Base-by-base conservation (phyloP, 495 filamentous ascomycete species). In the Antarctomyces pellizariae region DNA sequence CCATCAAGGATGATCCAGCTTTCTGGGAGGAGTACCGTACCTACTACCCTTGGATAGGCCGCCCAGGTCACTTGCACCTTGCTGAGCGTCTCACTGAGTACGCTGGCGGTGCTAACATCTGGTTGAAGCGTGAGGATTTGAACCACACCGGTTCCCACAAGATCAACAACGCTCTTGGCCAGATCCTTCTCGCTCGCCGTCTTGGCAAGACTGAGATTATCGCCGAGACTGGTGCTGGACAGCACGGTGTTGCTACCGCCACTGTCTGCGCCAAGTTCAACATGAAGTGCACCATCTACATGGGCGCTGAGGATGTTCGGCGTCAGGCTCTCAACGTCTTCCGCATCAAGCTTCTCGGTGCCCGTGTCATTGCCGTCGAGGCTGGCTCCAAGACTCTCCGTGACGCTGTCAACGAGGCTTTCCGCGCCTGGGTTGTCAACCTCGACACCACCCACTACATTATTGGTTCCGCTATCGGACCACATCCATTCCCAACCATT, bases 21-120 rank as follows among this genome's bases (percentile, higher is more conserved):
- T 99, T 95, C 59, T 99, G 86, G 86, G 75, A 90, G 39, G 89
- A 95, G 47, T 99, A 79, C 52, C 71, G 76, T 24, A 77, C 78
- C 3, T 90, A 91, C 56, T 99, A 99, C 52, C 75, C 77, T 18
- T 99, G 84, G 60, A 99, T 99, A 75, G 78, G 82, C 21, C 71
- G 86, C 3, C 86, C 86, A 9, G 82, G 80, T 35, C 77, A 80
- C 30, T 62, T 99, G 5, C 86, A 99, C 49, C 49, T 75, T 4
- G 89, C 86, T 1, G 70, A 82, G 36, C 66, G 82, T 13, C 52
- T 99, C 28, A 93, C 89, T 0, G 75, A 83, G 25, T 54, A 86
- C 39, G 80, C 74, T 14, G 79, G 76, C 11, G 84, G 83, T 18
- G 83, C 83, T 15, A 90, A 75, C 36, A 84, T 95, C 57, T 92